Evolutionary conservation across 192 early-diverging fungal species (phyloP), one percentile per base, ranked within the genome.

Genomic region (Endogone sp.): DNA sequence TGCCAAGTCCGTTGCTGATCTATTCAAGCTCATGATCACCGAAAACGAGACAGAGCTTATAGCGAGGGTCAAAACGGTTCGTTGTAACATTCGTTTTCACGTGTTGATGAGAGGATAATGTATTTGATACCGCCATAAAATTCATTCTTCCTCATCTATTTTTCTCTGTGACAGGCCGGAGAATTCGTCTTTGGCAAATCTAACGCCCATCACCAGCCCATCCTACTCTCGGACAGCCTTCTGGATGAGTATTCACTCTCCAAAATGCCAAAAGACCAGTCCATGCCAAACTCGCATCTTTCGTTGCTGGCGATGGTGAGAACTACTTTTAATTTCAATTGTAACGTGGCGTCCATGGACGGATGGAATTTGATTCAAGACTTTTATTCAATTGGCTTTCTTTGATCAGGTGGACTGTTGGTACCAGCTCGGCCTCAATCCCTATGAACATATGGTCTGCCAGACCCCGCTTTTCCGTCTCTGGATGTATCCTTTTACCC

Each of bases 11-110:
- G 94, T 95, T 24, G 87, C 90, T 0, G 94, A 92, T 28, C 78
- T 99, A 66, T 99, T 96, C 81, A 95, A 95, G 67, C 74, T 94
- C 62, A 99, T 99, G 97, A 91, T 99, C 29, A 89, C 88, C 29
- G 94, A 95, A 55, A 86, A 89, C 28, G 84, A 87, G 37, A 74
- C 73, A 1, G 97, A 92, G 74, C 98, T 99, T 78, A 72, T 85
- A 4, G 70, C 75, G 0, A 78, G 95, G 3, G 84, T 99, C 1
- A 79, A 84, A 62, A 64, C 78, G 30, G 89, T 89, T 75, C 64
- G 71, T 71, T 2, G 10, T 31, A 8, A 26, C 31, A 2, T 3
- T 10, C 32, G 3, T 56, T 22, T 24, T 56, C 23, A 60, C 20
- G 3, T 3, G 24, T 58, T n/a, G n/a, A n/a, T 16, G 56, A 20